A percentile compares a stretch with the other conserved stretches of the same genome.
These are phyloP conservation scores for Aspergillus quadricinctus DNA, from an alignment of 2,329 filamentous ascomycete species.

Conservation along the genomic window DNA sequence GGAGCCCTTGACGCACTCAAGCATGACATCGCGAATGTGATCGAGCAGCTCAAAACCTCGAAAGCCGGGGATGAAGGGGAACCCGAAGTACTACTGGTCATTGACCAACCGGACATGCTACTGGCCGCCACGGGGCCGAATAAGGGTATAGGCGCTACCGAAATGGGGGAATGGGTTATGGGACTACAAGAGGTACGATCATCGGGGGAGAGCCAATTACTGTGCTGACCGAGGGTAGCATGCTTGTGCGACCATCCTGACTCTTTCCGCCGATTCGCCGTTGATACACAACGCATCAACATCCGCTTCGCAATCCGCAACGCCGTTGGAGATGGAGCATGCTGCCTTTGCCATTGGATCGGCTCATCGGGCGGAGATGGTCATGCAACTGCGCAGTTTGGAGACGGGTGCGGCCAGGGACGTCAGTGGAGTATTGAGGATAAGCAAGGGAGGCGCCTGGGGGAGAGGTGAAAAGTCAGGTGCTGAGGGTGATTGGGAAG, in stretches of 20 bases:
- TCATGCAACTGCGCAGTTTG: conserved; percentile 68
- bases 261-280: conserved; percentile 68
- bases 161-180: conserved; percentile 55
- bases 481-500: conserved; percentile 32
- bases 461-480: conserved; percentile 28
- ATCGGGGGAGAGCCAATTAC: not conserved
- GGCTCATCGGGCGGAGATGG: conserved; percentile 69
- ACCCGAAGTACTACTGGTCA: conserved; percentile 51
- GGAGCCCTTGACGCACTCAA: conserved; percentile 32
- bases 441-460: conserved; percentile 57
- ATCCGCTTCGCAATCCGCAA: conserved; percentile 45
- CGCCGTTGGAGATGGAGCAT: conserved; percentile 65
- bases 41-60: conserved; percentile 25
- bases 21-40: conserved; percentile 30
- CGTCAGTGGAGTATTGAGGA: conserved; percentile 79
- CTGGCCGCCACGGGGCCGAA: conserved; percentile 55
- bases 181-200: conserved; percentile 58
- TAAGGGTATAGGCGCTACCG: conserved; percentile 38
- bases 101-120: conserved; percentile 64
- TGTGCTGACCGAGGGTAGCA: conserved; percentile 38
- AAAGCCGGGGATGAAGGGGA: conserved; percentile 18
- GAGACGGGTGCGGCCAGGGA: conserved; percentile 88
- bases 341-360: conserved; percentile 66
- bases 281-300: conserved; percentile 51
- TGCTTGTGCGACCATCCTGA: conserved; percentile 63